Evolutionary conservation across 371 early-diverging fungal species (phyloP).

Genomic region (Mortierella sp.): DNA sequence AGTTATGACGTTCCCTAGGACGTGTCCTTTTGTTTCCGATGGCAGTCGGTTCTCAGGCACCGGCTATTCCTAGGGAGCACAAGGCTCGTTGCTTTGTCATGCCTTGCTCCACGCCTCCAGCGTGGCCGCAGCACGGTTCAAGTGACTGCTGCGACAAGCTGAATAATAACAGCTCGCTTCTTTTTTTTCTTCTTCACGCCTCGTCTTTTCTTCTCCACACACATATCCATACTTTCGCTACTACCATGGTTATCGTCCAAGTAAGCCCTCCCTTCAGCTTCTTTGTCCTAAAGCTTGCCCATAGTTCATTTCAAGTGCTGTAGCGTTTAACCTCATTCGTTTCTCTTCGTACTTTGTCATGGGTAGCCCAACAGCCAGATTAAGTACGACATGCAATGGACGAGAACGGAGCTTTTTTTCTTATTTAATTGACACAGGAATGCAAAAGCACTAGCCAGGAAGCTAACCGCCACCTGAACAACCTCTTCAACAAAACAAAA

Average conservation of each 20-base stretch:
- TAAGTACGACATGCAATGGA: conserved; percentile 58
- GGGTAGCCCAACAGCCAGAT: conserved; percentile 67
- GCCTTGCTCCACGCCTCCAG: neutral
- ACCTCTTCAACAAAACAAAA: neutral
- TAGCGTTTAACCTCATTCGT: neutral
- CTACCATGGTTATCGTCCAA: conserved; percentile 33
- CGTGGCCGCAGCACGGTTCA: neutral
- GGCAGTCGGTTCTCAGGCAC: neutral
- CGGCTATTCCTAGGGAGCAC: neutral
- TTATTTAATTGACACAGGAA: neutral
- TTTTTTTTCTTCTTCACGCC: conserved; percentile 13
- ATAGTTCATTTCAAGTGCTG: neutral
- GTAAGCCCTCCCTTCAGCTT: neutral
- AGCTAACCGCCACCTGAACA: neutral
- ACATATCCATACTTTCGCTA: neutral
- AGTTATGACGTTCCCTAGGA: neutral
- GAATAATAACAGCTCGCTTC: neutral
- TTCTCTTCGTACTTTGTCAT: neutral
- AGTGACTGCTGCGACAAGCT: conserved; percentile 2
- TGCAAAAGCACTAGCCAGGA: neutral
- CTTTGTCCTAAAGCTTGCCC: neutral
- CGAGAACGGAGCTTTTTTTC: too few relatives aligned
- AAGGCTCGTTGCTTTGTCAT: neutral
- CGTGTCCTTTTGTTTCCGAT: neutral
- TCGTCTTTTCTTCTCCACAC: neutral